These are phyloP conservation scores for Alternaria viburni DNA, from an alignment of 2,329 filamentous ascomycete species.

Conservation along the genomic window DNA sequence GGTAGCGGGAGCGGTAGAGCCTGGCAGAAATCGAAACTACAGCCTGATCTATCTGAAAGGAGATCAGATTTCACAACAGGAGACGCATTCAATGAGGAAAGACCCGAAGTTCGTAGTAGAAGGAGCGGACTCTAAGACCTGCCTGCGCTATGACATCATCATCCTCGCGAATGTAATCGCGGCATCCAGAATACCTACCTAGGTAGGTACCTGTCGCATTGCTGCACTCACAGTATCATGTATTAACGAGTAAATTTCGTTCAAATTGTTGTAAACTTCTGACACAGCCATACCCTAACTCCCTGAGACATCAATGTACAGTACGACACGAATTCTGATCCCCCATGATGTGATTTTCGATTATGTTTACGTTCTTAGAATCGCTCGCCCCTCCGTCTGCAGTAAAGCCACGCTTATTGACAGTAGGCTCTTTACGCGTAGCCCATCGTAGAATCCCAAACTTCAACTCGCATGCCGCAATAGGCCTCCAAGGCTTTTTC, in stretches of 20 bases:
- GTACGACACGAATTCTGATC: background rate
- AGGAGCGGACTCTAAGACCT: background rate
- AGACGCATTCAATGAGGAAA: background rate
- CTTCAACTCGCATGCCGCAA: background rate
- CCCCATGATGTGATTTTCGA: background rate
- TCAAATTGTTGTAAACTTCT: background rate
- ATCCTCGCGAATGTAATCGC: fast-evolving
- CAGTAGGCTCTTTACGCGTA: background rate
- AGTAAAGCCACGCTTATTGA: background rate
- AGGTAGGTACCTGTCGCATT: no score
- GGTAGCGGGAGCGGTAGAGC: background rate
- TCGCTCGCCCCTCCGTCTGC: background rate
- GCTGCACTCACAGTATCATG: no score
- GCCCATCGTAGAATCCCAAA: background rate
- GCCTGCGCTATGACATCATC: background rate
- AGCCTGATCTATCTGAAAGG: background rate
- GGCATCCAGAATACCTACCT: background rate
- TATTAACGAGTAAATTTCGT: background rate
- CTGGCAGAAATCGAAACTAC: background rate
- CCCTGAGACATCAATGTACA: background rate
- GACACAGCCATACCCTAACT: background rate
- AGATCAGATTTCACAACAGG: background rate
- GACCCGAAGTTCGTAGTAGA: background rate
- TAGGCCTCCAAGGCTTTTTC: background rate
- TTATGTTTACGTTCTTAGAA: background rate